phyloP scores from a whole-genome alignment of 306 rosid genomes.

The cucumber (Cucumis sativus) region DNA sequence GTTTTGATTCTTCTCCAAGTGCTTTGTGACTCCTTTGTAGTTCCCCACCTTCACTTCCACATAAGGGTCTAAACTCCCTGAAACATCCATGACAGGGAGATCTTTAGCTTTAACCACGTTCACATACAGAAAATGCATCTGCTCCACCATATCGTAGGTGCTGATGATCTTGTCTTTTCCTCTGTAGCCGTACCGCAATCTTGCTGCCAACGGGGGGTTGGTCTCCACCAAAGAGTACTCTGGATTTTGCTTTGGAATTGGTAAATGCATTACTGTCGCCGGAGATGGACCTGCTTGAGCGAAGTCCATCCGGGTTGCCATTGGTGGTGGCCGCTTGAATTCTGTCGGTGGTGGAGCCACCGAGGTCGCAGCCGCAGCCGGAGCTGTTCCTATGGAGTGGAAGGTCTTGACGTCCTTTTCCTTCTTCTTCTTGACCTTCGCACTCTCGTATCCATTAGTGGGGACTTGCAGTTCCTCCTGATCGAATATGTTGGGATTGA shows the following conservation, averaged over 20 bases:
- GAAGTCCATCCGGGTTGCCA: slow-evolving; percentile 39
- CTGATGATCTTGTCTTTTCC: slow-evolving; percentile 60
- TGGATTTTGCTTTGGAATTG: slow-evolving; percentile 51
- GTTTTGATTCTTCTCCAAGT: slow-evolving; percentile 72
- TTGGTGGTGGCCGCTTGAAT: background rate
- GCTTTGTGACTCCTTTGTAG: slow-evolving; percentile 69
- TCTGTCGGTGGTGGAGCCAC: slow-evolving; percentile 19
- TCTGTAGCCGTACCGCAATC: slow-evolving; percentile 25
- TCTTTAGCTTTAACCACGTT: slow-evolving; percentile 82
- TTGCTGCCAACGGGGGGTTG: slow-evolving; percentile 75
- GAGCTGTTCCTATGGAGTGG: slow-evolving; percentile 54
- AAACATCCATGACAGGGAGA: slow-evolving; percentile 76
- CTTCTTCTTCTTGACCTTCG: slow-evolving; percentile 40
- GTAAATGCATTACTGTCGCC: slow-evolving; percentile 54
- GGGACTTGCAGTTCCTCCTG: slow-evolving; percentile 13
- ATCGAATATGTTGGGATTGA: slow-evolving; percentile 32
- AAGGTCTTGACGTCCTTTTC: slow-evolving; percentile 62
- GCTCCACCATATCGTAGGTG: slow-evolving; percentile 87
- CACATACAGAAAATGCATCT: slow-evolving; percentile 78
- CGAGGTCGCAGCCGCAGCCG: slow-evolving; percentile 12
- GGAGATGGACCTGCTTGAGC: slow-evolving; percentile 46
- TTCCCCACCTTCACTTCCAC: slow-evolving; percentile 90
- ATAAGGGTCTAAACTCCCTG: slow-evolving; percentile 92
- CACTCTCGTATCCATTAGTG: slow-evolving; percentile 13
- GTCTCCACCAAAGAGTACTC: slow-evolving; percentile 70